Evolutionary conservation across 805 yeast species (phyloP), one percentile per base, ranked within the genome.

Genomic region (Metschnikowia arizonensis): DNA sequence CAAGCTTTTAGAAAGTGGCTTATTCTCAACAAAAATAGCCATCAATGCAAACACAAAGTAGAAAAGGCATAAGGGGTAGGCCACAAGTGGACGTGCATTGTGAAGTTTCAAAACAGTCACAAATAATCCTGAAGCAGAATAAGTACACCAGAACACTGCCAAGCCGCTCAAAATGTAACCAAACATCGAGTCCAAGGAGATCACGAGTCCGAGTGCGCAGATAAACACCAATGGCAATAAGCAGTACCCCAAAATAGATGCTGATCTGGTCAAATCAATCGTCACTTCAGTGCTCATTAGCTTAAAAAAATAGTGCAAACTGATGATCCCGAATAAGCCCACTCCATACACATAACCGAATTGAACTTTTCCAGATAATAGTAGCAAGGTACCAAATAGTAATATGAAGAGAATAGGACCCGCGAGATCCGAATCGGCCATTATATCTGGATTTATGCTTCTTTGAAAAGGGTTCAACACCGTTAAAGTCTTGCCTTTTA

Each of bases 281-380:
- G 72, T 68, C 37, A 73, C 74, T 35, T 69, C 72, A 45, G 76
- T 78, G 46, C 95, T 82, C 99, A 93, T 93, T 50, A 88, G 72
- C 62, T 85, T 89, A 63, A 95, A 85, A 48, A 93, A 72, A 55
- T 79, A 78, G 65, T 90, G 97, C 53, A 89, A 77, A 26, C 95
- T 81, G 12, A 88, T 61, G 1, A 95, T 85, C 14, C 99, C 99
- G 55, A 91, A 82, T 34, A 93, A 67, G 0, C 97, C 98, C 33
- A 93, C 95, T 32, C 99, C 98, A 60, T 93, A 93, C 40, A 93
- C 86, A 64, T 93, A 93, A 2, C 98, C 98, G 62, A 93, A 93
- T 63, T 93, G 98, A 12, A 91, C 86, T 63, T 91, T 93, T 4
- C 99, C 98, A 1, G 96, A 83, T 35, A 90, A 72, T 41, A 91